Evolutionary conservation across 1,284 basidiomycete genomes (phyloP).

Genomic region (Mycena sp.): DNA sequence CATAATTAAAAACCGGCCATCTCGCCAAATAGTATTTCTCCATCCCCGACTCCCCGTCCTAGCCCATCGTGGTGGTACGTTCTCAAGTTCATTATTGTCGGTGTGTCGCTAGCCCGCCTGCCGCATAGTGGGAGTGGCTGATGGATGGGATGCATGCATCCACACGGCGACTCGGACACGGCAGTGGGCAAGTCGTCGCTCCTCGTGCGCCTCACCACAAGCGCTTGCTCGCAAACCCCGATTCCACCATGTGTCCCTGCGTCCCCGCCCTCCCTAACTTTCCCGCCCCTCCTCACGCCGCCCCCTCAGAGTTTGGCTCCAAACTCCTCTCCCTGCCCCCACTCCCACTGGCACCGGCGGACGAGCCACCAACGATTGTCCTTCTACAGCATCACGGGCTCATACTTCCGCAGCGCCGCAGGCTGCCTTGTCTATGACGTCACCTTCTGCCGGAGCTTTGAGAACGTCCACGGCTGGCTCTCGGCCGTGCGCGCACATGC

Average conservation of each 20-base stretch:
- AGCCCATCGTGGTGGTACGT: constrained; percentile 80
- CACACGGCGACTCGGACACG: constrained; percentile 76
- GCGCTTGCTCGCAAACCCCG: constrained; percentile 81
- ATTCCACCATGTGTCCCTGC: constrained; percentile 74
- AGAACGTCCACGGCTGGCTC: constrained; percentile 76
- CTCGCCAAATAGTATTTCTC: no score
- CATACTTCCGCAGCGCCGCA: constrained; percentile 86
- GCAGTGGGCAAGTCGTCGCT: constrained; percentile 86
- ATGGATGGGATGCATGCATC: background rate
- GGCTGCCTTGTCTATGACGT: constrained; percentile 90
- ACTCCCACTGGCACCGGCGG: constrained; percentile 62
- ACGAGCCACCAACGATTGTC: no score
- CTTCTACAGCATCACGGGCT: constrained; percentile 88
- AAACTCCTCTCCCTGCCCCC: constrained; percentile 82
- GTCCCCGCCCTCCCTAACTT: background rate
- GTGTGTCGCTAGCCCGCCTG: constrained; percentile 40
- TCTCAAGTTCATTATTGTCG: constrained; percentile 86
- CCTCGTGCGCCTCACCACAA: constrained; percentile 85
- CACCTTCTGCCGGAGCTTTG: constrained; percentile 79
- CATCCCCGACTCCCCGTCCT: no score
- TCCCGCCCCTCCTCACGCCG: background rate
- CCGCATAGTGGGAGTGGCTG: background rate
- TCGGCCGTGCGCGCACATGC: constrained; percentile 84
- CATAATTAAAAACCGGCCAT: no score
- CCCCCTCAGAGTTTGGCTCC: constrained; percentile 74